phyloP scores from a whole-genome alignment of 1,284 basidiomycete species.

The Rhizopogon parksii region DNA sequence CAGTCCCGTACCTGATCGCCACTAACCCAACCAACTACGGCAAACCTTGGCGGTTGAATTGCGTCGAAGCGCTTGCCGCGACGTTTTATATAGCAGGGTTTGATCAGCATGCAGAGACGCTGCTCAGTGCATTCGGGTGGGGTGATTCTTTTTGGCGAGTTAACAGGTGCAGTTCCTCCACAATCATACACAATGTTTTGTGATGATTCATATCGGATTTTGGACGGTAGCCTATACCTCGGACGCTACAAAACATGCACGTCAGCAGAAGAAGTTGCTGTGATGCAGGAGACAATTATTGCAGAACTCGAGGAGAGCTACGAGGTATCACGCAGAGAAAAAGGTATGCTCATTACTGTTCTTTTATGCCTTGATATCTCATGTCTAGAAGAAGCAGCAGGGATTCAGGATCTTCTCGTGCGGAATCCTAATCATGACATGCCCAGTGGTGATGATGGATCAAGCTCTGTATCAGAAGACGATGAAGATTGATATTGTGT shows the following conservation, averaged over 20 bases:
- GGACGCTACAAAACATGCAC: conserved; percentile 68
- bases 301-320: conserved; percentile 53
- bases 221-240: conserved; percentile 46
- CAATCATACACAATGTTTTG: not conserved
- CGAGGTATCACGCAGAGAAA: conserved; percentile 17
- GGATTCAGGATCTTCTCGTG: conserved; percentile 24
- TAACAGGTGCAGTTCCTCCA: conserved; percentile 49
- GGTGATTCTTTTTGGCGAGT: conserved; percentile 80
- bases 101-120: conserved; percentile 66
- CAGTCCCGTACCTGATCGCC: conserved; percentile 89
- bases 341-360: conserved; percentile 10
- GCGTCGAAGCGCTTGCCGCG: conserved; percentile 89
- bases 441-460: not conserved
- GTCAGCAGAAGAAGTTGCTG: conserved; percentile 55
- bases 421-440: conserved; percentile 26
- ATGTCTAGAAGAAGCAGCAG: conserved; percentile 8
- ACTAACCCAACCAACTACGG: conserved; percentile 95
- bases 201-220: not conserved
- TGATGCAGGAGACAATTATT: conserved; percentile 70
- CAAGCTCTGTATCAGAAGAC: not conserved
- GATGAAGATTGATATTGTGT: not conserved
- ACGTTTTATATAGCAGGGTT: conserved; percentile 90
- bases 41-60: conserved; percentile 87
- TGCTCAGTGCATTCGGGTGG: conserved; percentile 83
- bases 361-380: not conserved